Evolutionary conservation across 2,329 filamentous ascomycete species (phyloP).

Genomic region (Falciphora oryzae): DNA sequence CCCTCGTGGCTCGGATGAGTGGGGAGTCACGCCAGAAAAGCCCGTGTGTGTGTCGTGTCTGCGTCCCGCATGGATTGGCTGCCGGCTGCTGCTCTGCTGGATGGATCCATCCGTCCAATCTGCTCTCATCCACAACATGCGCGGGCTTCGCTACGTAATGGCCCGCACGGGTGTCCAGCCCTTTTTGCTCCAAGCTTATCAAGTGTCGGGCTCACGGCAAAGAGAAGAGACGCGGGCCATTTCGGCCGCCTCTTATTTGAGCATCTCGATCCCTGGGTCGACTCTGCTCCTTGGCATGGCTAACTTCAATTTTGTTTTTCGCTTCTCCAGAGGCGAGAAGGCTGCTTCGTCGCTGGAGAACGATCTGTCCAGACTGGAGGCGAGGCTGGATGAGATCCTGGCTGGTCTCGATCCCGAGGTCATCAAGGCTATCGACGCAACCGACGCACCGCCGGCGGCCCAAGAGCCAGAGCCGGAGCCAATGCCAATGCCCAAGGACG

Average conservation of each 20-base stretch:
- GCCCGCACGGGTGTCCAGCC: not conserved
- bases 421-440: not conserved
- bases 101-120: not conserved
- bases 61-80: not conserved
- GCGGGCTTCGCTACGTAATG: not conserved
- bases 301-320: not conserved
- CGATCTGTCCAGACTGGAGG: conserved; percentile 46
- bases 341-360: conserved; percentile 47
- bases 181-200: not conserved
- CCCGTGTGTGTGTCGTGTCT: conserved; percentile 1
- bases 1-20: not conserved
- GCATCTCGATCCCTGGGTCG: not conserved
- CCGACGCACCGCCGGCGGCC: not conserved
- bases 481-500: not conserved
- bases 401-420: conserved; percentile 35
- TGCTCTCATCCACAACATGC: not conserved
- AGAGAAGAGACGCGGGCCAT: not conserved
- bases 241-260: not conserved
- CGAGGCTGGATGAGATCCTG: conserved; percentile 49
- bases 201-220: not conserved
- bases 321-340: conserved; percentile 42
- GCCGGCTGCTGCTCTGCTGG: no score
- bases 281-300: not conserved
- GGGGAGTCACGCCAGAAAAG: conserved; percentile 1
- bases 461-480: not conserved